phyloP scores from a whole-genome alignment of 768 basidiomycete genomes.

The Podaxis sp. region DNA sequence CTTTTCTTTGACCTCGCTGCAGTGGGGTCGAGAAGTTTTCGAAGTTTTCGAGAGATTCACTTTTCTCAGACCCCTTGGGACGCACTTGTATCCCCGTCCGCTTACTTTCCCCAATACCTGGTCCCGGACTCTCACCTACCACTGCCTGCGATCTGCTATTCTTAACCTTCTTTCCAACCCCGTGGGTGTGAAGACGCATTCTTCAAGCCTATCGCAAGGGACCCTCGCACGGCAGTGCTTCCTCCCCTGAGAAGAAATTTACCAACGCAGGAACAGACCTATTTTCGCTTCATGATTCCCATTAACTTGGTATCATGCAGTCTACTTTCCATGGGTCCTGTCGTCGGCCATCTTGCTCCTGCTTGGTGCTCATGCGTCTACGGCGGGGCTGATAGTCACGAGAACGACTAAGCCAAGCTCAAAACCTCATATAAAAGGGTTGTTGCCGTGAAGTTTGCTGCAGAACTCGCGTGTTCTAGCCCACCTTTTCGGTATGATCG shows the following conservation, averaged over 20 bases:
- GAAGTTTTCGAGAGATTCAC: neutral
- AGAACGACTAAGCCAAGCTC: neutral
- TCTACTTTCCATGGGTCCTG: neutral
- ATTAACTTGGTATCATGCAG: neutral
- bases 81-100: neutral
- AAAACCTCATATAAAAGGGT: neutral
- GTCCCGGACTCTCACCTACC: neutral
- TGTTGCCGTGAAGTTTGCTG: neutral
- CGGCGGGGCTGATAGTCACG: neutral
- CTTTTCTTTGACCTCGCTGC: neutral
- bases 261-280: neutral
- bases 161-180: neutral
- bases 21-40: neutral
- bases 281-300: neutral
- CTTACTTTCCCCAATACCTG: neutral
- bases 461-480: neutral
- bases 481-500: neutral
- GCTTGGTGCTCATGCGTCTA: neutral
- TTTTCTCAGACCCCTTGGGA: neutral
- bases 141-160: neutral
- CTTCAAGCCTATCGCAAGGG: neutral
- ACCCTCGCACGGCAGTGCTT: conserved; percentile 8
- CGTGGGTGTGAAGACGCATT: neutral
- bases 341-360: neutral
- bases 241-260: neutral